Conservation (phyloP, 257 asterid species). For the Schizonepeta tenuifolia region DNA sequence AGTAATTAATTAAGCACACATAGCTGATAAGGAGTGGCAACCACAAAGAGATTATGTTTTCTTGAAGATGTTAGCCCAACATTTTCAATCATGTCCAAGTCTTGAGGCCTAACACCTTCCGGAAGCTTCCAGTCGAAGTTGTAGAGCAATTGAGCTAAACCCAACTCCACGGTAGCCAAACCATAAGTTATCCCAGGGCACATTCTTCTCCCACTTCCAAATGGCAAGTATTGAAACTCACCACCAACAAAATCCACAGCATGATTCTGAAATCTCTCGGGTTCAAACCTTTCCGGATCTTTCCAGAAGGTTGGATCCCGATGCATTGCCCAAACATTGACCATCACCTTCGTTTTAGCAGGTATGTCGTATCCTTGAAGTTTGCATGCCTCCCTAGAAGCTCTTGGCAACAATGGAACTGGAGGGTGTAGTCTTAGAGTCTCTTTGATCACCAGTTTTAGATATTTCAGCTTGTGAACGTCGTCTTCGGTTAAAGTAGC, state of each 20-base stretch:
- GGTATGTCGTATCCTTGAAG: conserved; percentile 37
- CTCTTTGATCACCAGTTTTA: conserved; percentile 36
- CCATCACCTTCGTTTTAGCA: conserved; percentile 19
- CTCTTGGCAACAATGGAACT: conserved; percentile 28
- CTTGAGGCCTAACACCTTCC: conserved; percentile 27
- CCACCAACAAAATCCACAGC: conserved; percentile 30
- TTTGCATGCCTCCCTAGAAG: conserved; percentile 14
- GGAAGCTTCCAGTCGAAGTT: conserved; percentile 47
- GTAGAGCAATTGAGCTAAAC: conserved; percentile 39
- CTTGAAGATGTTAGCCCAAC: too few relatives aligned
- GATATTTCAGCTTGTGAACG: conserved; percentile 29
- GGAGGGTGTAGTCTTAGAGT: conserved; percentile 31
- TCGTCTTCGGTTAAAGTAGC: conserved; percentile 4
- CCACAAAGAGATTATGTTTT: too few relatives aligned
- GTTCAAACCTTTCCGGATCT: conserved; percentile 35
- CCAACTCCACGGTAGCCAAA: conserved; percentile 32
- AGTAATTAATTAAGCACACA: too few relatives aligned
- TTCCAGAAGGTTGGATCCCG: conserved; percentile 41
- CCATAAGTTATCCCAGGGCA: conserved; percentile 43
- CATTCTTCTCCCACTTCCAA: conserved; percentile 44
- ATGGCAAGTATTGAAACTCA: conserved; percentile 38
- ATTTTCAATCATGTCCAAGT: not conserved
- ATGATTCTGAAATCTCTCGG: conserved; percentile 23
- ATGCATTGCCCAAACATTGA: conserved; percentile 43
- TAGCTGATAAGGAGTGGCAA: too few relatives aligned